phyloP scores from a whole-genome alignment of 495 filamentous ascomycete genomes.

The Chaetomium tenue region DNA sequence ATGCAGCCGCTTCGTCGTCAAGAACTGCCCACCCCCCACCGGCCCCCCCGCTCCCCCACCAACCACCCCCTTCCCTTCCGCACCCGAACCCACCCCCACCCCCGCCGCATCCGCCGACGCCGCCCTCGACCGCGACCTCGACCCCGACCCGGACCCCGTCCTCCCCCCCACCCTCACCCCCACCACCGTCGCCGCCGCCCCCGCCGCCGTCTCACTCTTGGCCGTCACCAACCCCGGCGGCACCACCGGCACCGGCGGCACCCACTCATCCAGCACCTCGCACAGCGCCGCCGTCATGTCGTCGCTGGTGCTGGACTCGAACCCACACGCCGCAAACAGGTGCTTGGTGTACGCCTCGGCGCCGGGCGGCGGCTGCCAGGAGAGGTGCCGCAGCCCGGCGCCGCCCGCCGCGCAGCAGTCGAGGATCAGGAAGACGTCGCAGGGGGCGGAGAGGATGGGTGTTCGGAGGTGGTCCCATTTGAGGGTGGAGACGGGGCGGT shows the following conservation, averaged over 20 bases:
- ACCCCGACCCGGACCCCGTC: no score
- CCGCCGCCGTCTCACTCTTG: no score
- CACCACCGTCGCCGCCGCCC: no score
- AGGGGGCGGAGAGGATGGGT: slow-evolving; percentile 30
- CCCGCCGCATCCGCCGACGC: neutral
- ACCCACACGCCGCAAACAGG: slow-evolving; percentile 39
- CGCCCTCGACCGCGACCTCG: neutral
- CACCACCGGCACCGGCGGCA: neutral
- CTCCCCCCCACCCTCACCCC: no score
- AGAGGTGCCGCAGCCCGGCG: slow-evolving; percentile 29
- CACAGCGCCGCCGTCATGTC: slow-evolving; percentile 40
- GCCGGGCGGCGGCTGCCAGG: slow-evolving; percentile 27
- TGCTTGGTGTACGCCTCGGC: slow-evolving; percentile 37
- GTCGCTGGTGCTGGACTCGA: slow-evolving; percentile 38
- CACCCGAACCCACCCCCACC: neutral
- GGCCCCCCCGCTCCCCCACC: neutral
- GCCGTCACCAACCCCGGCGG: neutral
- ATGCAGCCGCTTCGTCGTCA: slow-evolving; percentile 38
- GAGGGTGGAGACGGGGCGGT: slow-evolving; percentile 33
- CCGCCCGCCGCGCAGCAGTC: slow-evolving; percentile 41
- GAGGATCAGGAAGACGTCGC: slow-evolving; percentile 36
- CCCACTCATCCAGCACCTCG: slow-evolving; percentile 31
- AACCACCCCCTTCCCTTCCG: neutral
- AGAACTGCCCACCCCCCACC: neutral
- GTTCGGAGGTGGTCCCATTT: slow-evolving; percentile 33